A percentile compares a stretch with the other conserved stretches of the same genome.
phyloP scores from a whole-genome alignment of 805 yeast species.

The Yamadazyma scolyti region DNA sequence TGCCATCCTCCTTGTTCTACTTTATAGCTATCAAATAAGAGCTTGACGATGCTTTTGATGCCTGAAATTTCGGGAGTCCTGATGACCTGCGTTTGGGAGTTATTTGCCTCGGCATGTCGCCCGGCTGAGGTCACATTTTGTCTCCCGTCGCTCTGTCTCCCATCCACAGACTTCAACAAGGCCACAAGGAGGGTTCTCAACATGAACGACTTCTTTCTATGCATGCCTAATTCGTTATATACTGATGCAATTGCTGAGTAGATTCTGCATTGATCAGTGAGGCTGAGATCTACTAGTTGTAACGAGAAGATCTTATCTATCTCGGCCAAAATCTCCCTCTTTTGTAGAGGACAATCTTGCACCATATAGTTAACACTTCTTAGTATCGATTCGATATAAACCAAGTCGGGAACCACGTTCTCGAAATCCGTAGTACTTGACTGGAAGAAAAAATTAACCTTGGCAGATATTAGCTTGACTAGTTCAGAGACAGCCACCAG shows the following conservation, averaged over 20 bases:
- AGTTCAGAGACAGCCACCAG: constrained; percentile 29
- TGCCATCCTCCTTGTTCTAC: no score
- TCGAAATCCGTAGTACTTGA: constrained; percentile 53
- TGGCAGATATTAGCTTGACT: constrained; percentile 24
- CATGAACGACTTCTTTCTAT: constrained; percentile 67
- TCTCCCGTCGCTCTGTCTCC: no score
- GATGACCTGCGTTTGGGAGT: no score
- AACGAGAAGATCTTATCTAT: constrained; percentile 32
- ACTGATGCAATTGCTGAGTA: constrained; percentile 64
- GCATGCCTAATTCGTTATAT: constrained; percentile 56
- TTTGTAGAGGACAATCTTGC: constrained; percentile 42
- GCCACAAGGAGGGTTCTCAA: constrained; percentile 60
- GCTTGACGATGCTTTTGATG: no score
- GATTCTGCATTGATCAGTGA: constrained; percentile 55
- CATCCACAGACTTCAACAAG: no score
- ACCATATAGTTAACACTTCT: constrained; percentile 63
- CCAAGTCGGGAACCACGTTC: constrained; percentile 79
- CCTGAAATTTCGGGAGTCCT: no score
- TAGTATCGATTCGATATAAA: constrained; percentile 67
- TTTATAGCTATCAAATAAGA: no score
- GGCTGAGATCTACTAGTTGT: constrained; percentile 33
- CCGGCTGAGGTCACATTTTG: no score
- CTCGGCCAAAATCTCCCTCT: constrained; percentile 48
- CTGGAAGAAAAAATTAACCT: constrained; percentile 27
- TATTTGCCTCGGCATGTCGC: no score